Evolutionary conservation across 768 basidiomycete genomes (phyloP).

Genomic region (Boletus barrowsii): DNA sequence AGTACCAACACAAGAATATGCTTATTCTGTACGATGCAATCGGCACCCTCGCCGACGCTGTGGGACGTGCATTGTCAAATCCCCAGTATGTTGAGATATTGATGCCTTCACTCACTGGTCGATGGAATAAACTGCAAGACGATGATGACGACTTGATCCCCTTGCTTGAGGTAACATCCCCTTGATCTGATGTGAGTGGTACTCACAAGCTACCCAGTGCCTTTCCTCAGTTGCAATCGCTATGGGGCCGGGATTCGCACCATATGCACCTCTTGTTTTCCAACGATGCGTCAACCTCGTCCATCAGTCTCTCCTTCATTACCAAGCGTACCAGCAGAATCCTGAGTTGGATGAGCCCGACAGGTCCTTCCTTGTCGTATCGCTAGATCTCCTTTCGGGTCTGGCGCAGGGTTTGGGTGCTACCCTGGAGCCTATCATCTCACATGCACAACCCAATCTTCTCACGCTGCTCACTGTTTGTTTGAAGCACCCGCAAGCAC

Average conservation of each 20-base stretch:
- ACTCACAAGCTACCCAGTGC: constrained; percentile 54
- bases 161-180: constrained; percentile 75
- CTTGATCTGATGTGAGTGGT: constrained; percentile 1
- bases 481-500: constrained; percentile 92
- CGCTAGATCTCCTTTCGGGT: constrained; percentile 94
- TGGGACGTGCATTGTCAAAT: constrained; percentile 84
- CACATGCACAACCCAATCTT: constrained; percentile 68
- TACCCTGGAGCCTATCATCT: constrained; percentile 71
- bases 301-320: constrained; percentile 76
- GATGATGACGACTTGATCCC: constrained; percentile 93
- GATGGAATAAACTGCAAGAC: constrained; percentile 89
- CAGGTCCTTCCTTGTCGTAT: constrained; percentile 95
- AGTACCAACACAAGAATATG: constrained; percentile 99
- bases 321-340: constrained; percentile 85
- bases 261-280: constrained; percentile 89
- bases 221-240: constrained; percentile 97
- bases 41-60: constrained; percentile 95
- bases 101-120: constrained; percentile 89
- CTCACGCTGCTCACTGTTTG: constrained; percentile 82
- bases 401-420: constrained; percentile 90
- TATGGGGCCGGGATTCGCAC: constrained; percentile 83
- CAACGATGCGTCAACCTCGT: constrained; percentile 88
- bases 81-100: constrained; percentile 87
- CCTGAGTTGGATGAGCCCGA: constrained; percentile 94
- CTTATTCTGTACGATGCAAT: constrained; percentile 99